Percentiles rank a stretch among this genome's conserved stretches.
Conservation (phyloP, 1,284 basidiomycete genomes). For the Malassezia equina region DNA sequence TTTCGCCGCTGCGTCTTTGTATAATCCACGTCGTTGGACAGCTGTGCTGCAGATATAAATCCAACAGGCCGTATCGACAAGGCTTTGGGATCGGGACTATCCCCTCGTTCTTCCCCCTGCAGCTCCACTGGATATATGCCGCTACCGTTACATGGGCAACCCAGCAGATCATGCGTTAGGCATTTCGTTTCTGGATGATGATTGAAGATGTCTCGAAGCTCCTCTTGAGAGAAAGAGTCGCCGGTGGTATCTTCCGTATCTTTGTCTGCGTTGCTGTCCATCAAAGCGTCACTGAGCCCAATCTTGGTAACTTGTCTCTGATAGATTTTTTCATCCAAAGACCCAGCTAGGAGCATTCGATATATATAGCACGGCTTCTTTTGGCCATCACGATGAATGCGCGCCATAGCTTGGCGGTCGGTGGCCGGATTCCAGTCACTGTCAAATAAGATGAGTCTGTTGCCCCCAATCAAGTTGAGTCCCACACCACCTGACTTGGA, state of each 20-base stretch:
- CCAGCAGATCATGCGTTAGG: slow-evolving; percentile 66
- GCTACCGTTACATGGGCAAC: slow-evolving; percentile 39
- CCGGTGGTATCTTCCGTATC: slow-evolving; percentile 17
- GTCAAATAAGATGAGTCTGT: slow-evolving; percentile 74
- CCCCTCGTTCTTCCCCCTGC: slow-evolving; percentile 10
- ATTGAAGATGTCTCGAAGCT: slow-evolving; percentile 69
- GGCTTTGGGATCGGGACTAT: neutral
- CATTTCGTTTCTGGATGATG: slow-evolving; percentile 69
- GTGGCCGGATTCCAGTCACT: slow-evolving; percentile 84
- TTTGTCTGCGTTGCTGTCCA: slow-evolving; percentile 41
- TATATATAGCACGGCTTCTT: slow-evolving; percentile 80
- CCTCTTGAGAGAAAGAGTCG: slow-evolving; percentile 34
- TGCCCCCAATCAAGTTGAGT: slow-evolving; percentile 96
- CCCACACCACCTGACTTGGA: slow-evolving; percentile 54
- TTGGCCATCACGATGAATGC: slow-evolving; percentile 76
- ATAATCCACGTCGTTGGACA: neutral
- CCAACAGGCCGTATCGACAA: neutral
- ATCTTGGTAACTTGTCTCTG: slow-evolving; percentile 91
- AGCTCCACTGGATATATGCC: slow-evolving; percentile 13
- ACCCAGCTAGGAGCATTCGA: slow-evolving; percentile 58
- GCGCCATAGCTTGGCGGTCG: slow-evolving; percentile 93
- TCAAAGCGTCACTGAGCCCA: slow-evolving; percentile 58
- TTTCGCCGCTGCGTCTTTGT: slow-evolving; percentile 1
- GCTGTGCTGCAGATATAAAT: slow-evolving; percentile 13
- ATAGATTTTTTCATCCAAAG: slow-evolving; percentile 48